phyloP scores from a whole-genome alignment of 306 rosid genomes.

The Prunus mira region DNA sequence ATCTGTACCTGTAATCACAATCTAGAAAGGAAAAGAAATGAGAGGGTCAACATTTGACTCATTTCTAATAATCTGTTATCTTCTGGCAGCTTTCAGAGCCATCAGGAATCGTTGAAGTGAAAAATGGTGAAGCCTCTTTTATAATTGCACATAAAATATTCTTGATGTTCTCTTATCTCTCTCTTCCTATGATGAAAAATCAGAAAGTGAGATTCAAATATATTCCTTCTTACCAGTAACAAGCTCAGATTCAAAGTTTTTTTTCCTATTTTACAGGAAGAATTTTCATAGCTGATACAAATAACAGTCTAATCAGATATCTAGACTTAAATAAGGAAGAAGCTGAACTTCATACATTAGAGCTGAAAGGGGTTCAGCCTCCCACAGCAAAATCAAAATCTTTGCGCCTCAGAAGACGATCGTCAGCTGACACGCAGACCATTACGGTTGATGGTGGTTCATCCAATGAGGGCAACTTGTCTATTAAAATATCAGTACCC shows the following conservation, averaged over 20 bases:
- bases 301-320: conserved; percentile 85
- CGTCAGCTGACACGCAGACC: conserved; percentile 66
- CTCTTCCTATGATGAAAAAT: too few relatives aligned
- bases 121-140: conserved; percentile 41
- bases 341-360: conserved; percentile 59
- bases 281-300: conserved; percentile 84
- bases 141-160: background rate
- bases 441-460: conserved; percentile 58
- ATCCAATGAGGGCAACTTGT: conserved; percentile 71
- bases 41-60: conserved; percentile 12
- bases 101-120: conserved; percentile 70
- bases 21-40: background rate
- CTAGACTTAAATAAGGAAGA: conserved; percentile 55
- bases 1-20: background rate
- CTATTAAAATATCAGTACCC: conserved; percentile 61
- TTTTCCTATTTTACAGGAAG: conserved; percentile 53
- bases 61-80: conserved; percentile 24
- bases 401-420: conserved; percentile 70
- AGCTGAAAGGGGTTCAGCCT: conserved; percentile 85
- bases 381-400: conserved; percentile 58
- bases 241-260: background rate
- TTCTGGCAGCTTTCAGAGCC: conserved; percentile 94
- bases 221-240: background rate
- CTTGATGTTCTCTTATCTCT: too few relatives aligned
- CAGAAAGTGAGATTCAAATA: background rate